These are phyloP conservation scores for Claviceps africana DNA, from an alignment of 2,329 filamentous ascomycete genomes.

Conservation along the genomic window DNA sequence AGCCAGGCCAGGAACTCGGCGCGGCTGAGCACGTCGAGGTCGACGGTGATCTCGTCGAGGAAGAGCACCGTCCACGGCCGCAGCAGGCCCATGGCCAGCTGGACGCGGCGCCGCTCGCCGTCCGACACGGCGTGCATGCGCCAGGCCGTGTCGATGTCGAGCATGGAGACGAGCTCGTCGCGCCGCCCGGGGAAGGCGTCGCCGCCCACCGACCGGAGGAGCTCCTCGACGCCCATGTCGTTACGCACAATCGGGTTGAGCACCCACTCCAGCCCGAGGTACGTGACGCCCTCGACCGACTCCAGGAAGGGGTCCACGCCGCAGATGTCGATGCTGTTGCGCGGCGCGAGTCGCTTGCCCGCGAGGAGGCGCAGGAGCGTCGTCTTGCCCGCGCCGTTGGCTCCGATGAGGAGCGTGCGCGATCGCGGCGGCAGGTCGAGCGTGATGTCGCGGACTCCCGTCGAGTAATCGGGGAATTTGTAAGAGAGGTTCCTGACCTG, in stretches of 20 bases:
- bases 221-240: constrained; percentile 80
- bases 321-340: constrained; percentile 58
- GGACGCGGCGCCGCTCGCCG: constrained; percentile 79
- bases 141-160: constrained; percentile 87
- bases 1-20: constrained; percentile 77
- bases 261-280: constrained; percentile 95
- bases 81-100: constrained; percentile 89
- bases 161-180: constrained; percentile 73
- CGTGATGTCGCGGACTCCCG: constrained; percentile 60
- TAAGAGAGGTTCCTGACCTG: constrained; percentile 67
- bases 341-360: constrained; percentile 83
- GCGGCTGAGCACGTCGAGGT: constrained; percentile 76
- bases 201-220: constrained; percentile 75
- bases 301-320: constrained; percentile 87
- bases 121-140: constrained; percentile 93
- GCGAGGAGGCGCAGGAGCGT: constrained; percentile 88
- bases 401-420: constrained; percentile 82
- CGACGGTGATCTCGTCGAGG: constrained; percentile 93
- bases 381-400: constrained; percentile 95
- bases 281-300: constrained; percentile 83
- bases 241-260: constrained; percentile 91
- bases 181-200: constrained; percentile 67
- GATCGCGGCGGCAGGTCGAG: constrained; percentile 69
- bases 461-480: constrained; percentile 71
- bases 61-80: constrained; percentile 84